These are phyloP conservation scores for Phytophthora quininea DNA, from an alignment of 352 stramenopile species.

Conservation along the genomic window DNA sequence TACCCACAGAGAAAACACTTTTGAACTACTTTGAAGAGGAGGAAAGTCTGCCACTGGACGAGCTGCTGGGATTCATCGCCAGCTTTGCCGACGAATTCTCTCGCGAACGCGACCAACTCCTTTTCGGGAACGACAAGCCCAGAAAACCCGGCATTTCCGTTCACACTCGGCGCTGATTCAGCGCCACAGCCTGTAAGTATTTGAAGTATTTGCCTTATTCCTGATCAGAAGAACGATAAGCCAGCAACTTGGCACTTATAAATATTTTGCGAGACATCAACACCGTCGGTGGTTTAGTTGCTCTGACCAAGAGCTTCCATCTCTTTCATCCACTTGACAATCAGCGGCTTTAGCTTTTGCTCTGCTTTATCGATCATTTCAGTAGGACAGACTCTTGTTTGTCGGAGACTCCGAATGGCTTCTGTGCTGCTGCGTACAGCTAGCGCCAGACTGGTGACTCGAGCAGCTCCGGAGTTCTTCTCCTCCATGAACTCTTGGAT, in stretches of 20 bases:
- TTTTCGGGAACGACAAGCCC: conserved; percentile 25
- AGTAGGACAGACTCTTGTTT: background rate
- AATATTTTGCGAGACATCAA: background rate
- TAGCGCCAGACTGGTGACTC: background rate
- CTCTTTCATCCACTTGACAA: background rate
- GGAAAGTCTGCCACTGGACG: conserved; percentile 66
- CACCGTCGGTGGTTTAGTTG: background rate
- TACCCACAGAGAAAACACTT: conserved; percentile 60
- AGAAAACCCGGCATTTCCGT: conserved; percentile 18
- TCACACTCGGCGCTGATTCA: conserved; percentile 17
- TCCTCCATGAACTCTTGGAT: background rate
- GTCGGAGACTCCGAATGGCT: background rate
- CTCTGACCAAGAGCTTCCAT: background rate
- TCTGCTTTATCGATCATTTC: background rate
- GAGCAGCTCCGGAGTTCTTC: background rate
- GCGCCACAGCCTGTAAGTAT: conserved; percentile 35
- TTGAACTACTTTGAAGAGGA: conserved; percentile 83
- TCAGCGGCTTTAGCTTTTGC: background rate
- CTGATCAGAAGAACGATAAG: background rate
- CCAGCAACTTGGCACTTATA: conserved; percentile 1
- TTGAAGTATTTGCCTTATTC: background rate
- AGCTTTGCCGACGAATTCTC: conserved; percentile 68
- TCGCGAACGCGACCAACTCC: conserved; percentile 55
- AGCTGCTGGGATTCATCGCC: conserved; percentile 64
- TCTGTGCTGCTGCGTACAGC: background rate